phyloP scores from a whole-genome alignment of 2,329 filamentous ascomycete genomes.

The Ascochyta lentis region DNA sequence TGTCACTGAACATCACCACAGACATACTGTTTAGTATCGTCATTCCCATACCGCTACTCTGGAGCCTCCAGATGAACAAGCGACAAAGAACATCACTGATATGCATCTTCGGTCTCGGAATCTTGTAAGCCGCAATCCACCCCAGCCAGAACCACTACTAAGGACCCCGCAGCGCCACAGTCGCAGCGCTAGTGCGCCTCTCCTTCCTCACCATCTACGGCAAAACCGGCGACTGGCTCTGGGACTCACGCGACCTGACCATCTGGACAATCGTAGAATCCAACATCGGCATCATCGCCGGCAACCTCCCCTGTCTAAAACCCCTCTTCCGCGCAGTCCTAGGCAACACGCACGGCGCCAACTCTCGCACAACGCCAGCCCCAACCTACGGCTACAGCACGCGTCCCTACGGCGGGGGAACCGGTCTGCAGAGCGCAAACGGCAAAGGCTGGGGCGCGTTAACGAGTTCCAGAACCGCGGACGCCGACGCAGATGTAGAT shows the following conservation, averaged over 20 bases:
- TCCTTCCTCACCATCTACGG: conserved; percentile 47
- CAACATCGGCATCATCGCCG: conserved; percentile 54
- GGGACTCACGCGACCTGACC: conserved; percentile 56
- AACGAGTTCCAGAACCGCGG: conserved; percentile 1
- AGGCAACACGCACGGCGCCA: conserved; percentile 39
- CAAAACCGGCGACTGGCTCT: conserved; percentile 46
- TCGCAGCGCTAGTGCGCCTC: conserved; percentile 52
- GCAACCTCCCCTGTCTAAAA: conserved; percentile 52
- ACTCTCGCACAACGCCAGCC: conserved; percentile 20
- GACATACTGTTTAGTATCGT: conserved; percentile 54
- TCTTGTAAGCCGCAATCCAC: conserved; percentile 41
- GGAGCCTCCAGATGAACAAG: conserved; percentile 47
- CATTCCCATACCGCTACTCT: conserved; percentile 45
- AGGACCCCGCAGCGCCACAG: conserved; percentile 39
- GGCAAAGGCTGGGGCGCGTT: conserved; percentile 18
- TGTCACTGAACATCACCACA: conserved; percentile 50
- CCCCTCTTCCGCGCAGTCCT: conserved; percentile 51
- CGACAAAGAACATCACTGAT: conserved; percentile 52
- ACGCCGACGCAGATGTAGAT: background rate
- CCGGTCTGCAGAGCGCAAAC: conserved; percentile 14
- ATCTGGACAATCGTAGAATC: conserved; percentile 56
- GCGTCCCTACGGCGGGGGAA: conserved; percentile 25
- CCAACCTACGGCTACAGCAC: conserved; percentile 15
- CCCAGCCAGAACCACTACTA: too few relatives aligned
- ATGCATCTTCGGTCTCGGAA: conserved; percentile 52